phyloP scores from a whole-genome alignment of 176 grass and related monocot species.

The Hyparrhenia diplandra region DNA sequence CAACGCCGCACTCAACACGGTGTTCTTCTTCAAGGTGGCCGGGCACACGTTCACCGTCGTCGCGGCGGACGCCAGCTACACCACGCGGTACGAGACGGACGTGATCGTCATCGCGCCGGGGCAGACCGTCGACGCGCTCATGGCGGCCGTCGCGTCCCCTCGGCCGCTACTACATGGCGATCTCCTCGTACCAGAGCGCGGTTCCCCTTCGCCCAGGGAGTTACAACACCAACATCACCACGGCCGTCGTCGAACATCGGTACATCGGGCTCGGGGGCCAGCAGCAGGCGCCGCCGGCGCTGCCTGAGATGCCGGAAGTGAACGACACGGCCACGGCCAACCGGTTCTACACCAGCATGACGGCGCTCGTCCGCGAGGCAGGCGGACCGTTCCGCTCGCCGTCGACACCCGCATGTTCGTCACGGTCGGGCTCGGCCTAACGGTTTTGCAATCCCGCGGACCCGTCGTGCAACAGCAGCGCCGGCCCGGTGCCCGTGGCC shows the following conservation, averaged over 20 bases:
- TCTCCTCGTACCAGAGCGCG: constrained; percentile 50
- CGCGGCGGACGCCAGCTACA: constrained; percentile 67
- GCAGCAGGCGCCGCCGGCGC: neutral
- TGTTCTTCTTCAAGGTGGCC: constrained; percentile 72
- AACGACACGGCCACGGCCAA: constrained; percentile 35
- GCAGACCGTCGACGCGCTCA: constrained; percentile 72
- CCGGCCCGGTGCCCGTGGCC: neutral
- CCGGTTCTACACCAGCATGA: constrained; percentile 50
- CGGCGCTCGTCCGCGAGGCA: constrained; percentile 25
- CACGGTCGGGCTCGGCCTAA: constrained; percentile 35
- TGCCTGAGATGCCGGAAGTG: constrained; percentile 26
- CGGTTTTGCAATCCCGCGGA: constrained; percentile 27
- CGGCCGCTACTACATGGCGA: constrained; percentile 50
- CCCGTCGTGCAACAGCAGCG: constrained; percentile 15
- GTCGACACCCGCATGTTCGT: constrained; percentile 63
- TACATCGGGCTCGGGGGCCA: constrained; percentile 23
- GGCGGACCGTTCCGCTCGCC: constrained; percentile 31
- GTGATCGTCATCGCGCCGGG: constrained; percentile 61
- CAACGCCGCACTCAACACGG: constrained; percentile 70
- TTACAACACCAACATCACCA: constrained; percentile 30
- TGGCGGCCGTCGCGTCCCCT: constrained; percentile 37
- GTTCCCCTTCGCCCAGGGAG: neutral
- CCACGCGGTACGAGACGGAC: constrained; percentile 51
- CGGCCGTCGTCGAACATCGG: constrained; percentile 37
- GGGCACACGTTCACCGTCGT: constrained; percentile 63